Evolutionary conservation across 306 rosid species (phyloP).

Genomic region (Begonia peltatifolia): DNA sequence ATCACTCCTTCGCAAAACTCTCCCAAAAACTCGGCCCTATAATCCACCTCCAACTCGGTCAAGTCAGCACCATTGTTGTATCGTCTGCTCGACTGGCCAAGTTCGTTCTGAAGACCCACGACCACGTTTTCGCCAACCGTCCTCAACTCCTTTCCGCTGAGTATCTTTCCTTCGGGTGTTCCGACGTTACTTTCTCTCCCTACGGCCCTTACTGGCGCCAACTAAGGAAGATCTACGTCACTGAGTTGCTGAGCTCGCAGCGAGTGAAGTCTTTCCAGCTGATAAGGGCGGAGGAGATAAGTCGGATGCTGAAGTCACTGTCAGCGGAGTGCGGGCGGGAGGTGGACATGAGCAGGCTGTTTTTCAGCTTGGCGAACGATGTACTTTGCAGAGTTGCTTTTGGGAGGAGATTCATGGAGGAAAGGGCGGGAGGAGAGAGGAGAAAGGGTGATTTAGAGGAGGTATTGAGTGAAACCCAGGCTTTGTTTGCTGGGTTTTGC

Average conservation of each 20-base stretch:
- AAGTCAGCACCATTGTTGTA: constrained; percentile 17
- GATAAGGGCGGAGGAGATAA: constrained; percentile 17
- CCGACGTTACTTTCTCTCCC: constrained; percentile 29
- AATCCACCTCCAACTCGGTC: constrained; percentile 24
- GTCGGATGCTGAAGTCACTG: constrained; percentile 11
- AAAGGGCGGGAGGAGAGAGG: not conserved
- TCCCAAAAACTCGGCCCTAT: constrained; percentile 25
- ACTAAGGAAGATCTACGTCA: constrained; percentile 20
- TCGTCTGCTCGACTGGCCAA: constrained; percentile 22
- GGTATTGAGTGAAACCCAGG: constrained; percentile 17
- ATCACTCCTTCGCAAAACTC: constrained; percentile 8
- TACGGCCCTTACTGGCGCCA: constrained; percentile 34
- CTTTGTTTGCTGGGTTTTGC: constrained; percentile 24
- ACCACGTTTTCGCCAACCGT: constrained; percentile 20
- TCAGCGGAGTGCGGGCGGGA: not conserved
- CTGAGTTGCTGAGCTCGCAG: constrained; percentile 21
- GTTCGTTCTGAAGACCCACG: constrained; percentile 23
- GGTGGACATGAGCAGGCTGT: constrained; percentile 12
- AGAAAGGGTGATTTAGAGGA: constrained; percentile 5
- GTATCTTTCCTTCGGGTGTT: constrained; percentile 30
- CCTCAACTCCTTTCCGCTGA: constrained; percentile 22
- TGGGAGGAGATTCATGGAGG: constrained; percentile 18
- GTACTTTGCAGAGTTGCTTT: constrained; percentile 21
- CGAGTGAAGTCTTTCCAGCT: constrained; percentile 17
- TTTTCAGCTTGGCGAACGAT: constrained; percentile 18